Evolutionary conservation across 2,329 filamentous ascomycete species (phyloP), one percentile per base, ranked within the genome.

Genomic region (Cladosporium colombiae): DNA sequence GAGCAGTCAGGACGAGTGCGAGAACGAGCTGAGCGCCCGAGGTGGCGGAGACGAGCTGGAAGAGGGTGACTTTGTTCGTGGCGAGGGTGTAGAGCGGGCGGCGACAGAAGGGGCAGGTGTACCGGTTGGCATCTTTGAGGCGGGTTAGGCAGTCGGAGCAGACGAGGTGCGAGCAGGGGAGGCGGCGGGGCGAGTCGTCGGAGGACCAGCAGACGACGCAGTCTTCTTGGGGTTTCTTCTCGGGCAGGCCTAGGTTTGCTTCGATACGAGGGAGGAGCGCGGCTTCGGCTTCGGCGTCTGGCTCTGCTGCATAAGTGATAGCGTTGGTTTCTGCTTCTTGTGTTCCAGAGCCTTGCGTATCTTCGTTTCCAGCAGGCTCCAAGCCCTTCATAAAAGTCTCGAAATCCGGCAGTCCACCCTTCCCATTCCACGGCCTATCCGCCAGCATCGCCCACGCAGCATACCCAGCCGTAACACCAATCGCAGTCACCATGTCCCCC

Each of bases 131-230:
- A 5, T 33, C 46, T 35, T 40, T 33, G n/a, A 62, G 59, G 29
- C 59, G 59, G 46, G 2, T 0, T 0, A 62, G 46, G 46, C 59
- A 62, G n/a, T 21, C 44, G 16, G 21, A 4, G 31, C 59, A 62
- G 8, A 62, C 59, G 18, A 35, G 14, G 31, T 62, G 59, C n/a
- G 46, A 21, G 46, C 59, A 62, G 46, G 59, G 59, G 13, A 62
- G 59, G 2, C 2, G 31, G 2, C 53, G 46, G n/a, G 59, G 59
- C 13, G 44, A 2, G 1, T 33, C 40, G 5, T 35, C 44, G 58
- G 58, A 25, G 10, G 59, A 37, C 59, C 59, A 62, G 59, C 59
- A 62, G 46, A 62, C 23, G 18, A 62, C 44, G 29, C 59, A 62
- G 0, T 62, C 59, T 23, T 27, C 21, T n/a, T 40, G n/a, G 31